Base-by-base conservation (phyloP, 805 yeast species). In the Candida railenensis region DNA sequence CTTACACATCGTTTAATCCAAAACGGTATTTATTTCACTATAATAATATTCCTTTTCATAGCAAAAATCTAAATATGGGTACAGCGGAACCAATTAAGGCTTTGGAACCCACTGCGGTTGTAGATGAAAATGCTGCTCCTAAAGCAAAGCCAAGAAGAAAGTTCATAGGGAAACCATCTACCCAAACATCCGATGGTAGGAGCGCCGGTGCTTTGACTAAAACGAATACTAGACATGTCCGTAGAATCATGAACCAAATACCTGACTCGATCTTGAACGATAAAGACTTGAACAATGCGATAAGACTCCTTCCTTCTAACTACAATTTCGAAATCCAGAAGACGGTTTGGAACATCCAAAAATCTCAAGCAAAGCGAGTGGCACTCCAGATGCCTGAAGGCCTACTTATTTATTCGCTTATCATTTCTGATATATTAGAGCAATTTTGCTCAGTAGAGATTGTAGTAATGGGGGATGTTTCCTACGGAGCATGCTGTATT, bases 361-460 rank as follows among this genome's bases (percentile, higher is more conserved):
- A 89, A 59, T 73, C 78, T 49, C 68, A 69, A 14, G 92, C 96
- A 14, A 86, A 78, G 53, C 73, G 96, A 50, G 96, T 95, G 3
- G 96, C 97, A 1, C 67, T 94, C 21, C 99, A 94, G 59, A 88
- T 94, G 96, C 99, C 99, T 1, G 99, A 94, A 66, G 99, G 99
- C 1, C 67, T 94, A 25, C 70, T 94, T 42, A 87, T 94, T 1
- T 94, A 91, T 61, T 84, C 97, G 0, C 75, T 96, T 49, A 78
- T 94, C 34, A 81, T 94, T n/a, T 78, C 96, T 3, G 99, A 94
- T 66, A 92, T 94, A 20, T 62, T 94, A 32, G 96, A 89, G 59
- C 96, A 91, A 64, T 92, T 94, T 56, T 91, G 97, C 62, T 66
- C 71, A 2, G 89, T 86, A 44, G 96, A 91, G 59, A 87, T 91